A percentile compares a stretch with the other conserved stretches of the same genome.
These are phyloP conservation scores for Mortierella sp. DNA, from an alignment of 371 early-diverging fungal species.

Conservation along the genomic window DNA sequence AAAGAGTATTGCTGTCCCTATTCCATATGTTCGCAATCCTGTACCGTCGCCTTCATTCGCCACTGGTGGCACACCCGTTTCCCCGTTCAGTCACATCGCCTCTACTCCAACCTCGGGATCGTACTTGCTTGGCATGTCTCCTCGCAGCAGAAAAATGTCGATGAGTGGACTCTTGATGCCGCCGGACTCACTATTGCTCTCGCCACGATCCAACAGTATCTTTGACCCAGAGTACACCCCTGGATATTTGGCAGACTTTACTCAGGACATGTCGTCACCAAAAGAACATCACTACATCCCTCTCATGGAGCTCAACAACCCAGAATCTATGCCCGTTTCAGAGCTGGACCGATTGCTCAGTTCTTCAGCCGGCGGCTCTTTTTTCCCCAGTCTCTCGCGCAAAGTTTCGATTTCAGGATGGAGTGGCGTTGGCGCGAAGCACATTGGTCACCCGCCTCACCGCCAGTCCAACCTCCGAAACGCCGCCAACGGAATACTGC, in stretches of 20 bases:
- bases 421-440: constrained; percentile 44
- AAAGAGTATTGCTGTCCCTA: constrained; percentile 47
- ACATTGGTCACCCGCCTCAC: constrained; percentile 42
- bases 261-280: constrained; percentile 43
- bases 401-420: constrained; percentile 58
- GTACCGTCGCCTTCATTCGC: constrained; percentile 36
- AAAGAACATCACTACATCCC: constrained; percentile 49
- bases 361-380: constrained; percentile 41
- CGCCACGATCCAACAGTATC: constrained; percentile 50
- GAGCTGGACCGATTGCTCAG: constrained; percentile 53
- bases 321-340: constrained; percentile 58
- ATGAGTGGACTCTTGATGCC: constrained; percentile 55
- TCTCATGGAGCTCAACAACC: constrained; percentile 56
- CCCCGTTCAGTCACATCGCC: constrained; percentile 44
- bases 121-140: constrained; percentile 45
- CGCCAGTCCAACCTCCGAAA: constrained; percentile 51
- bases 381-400: constrained; percentile 52
- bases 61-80: constrained; percentile 43
- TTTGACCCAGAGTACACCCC: constrained; percentile 52
- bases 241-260: constrained; percentile 31
- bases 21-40: constrained; percentile 37
- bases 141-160: constrained; percentile 55
- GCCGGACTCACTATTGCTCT: constrained; percentile 43
- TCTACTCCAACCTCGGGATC: constrained; percentile 49
- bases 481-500: constrained; percentile 49